These are phyloP conservation scores for Chlamydomonas asymmetrica DNA, from an alignment of 139 green algal species.

Conservation along the genomic window DNA sequence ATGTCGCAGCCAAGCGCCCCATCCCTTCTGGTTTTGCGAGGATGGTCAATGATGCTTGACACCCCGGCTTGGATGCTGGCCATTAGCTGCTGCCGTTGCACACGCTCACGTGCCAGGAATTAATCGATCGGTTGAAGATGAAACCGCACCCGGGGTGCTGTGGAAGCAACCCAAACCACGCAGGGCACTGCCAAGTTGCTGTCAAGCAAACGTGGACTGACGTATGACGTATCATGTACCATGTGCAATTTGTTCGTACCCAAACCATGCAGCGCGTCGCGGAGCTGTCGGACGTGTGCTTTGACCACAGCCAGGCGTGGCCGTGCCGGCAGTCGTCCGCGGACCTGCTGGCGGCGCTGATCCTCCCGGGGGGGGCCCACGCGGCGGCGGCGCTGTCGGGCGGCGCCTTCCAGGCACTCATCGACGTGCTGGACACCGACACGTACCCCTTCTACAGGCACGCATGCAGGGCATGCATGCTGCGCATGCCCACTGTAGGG, in stretches of 20 bases:
- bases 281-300: not conserved
- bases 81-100: not conserved
- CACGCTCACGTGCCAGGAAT: not conserved
- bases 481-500: too few relatives aligned
- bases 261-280: slow-evolving; percentile 3
- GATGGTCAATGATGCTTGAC: too few relatives aligned
- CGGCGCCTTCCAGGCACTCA: slow-evolving; percentile 12
- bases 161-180: not conserved
- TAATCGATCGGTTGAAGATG: not conserved
- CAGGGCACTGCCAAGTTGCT: not conserved
- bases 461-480: too few relatives aligned
- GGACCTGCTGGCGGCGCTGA: slow-evolving; percentile 30
- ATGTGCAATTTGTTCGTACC: too few relatives aligned
- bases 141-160: not conserved
- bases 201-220: not conserved
- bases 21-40: too few relatives aligned
- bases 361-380: not conserved
- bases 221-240: not conserved
- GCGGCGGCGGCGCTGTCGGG: slow-evolving; percentile 19
- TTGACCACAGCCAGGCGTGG: slow-evolving; percentile 23
- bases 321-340: slow-evolving; percentile 1
- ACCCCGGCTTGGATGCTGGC: too few relatives aligned
- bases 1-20: too few relatives aligned
- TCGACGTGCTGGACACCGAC: slow-evolving; percentile 23
- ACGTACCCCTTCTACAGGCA: slow-evolving; percentile 24